Evolutionary conservation across 768 basidiomycete species (phyloP).

Genomic region (Epithele typhae): DNA sequence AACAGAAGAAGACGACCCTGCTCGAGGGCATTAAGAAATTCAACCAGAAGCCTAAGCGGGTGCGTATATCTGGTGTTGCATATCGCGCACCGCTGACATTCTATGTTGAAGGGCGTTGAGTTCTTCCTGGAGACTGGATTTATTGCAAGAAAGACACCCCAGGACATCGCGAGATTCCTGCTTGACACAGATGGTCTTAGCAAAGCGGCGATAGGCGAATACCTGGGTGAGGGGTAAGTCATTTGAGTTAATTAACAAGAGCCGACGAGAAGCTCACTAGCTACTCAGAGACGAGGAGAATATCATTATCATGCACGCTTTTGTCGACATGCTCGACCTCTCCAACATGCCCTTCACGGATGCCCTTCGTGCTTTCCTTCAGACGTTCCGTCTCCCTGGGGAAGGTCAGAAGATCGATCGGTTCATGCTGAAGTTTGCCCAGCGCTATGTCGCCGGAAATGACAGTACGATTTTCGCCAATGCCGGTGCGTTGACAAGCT

Average conservation of each 20-base stretch:
- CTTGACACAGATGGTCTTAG: slow-evolving; percentile 87
- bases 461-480: slow-evolving; percentile 84
- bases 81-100: too few species aligned
- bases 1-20: slow-evolving; percentile 92
- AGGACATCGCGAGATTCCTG: slow-evolving; percentile 82
- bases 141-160: slow-evolving; percentile 65
- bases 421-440: slow-evolving; percentile 98
- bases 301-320: slow-evolving; percentile 94
- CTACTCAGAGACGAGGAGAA: slow-evolving; percentile 75
- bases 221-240: slow-evolving; percentile 91
- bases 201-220: slow-evolving; percentile 97
- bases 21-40: slow-evolving; percentile 96
- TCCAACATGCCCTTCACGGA: slow-evolving; percentile 78
- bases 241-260: too few species aligned
- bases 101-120: slow-evolving; percentile 64
- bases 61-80: slow-evolving; percentile 31
- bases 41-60: slow-evolving; percentile 97
- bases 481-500: slow-evolving; percentile 58
- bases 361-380: slow-evolving; percentile 85
- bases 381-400: slow-evolving; percentile 94
- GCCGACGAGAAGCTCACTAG: not conserved
- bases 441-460: slow-evolving; percentile 91
- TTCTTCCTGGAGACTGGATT: slow-evolving; percentile 88
- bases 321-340: slow-evolving; percentile 91
- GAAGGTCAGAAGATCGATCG: slow-evolving; percentile 99